Conservation (phyloP, 208 protist genomes). For the Lotmaria passim region DNA sequence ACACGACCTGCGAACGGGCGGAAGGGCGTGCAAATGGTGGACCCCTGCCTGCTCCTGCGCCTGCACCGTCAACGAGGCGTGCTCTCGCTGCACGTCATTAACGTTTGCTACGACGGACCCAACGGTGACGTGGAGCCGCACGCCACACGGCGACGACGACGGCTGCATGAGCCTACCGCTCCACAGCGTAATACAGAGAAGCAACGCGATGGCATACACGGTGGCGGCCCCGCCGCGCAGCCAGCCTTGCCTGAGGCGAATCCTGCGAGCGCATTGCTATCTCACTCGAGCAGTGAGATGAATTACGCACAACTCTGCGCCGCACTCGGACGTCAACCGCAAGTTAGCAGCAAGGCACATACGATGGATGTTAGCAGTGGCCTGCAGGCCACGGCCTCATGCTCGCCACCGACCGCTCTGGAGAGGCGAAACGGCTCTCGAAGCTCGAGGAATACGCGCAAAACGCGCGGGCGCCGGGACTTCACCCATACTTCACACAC, state of each 20-base stretch:
- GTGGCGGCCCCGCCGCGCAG: too few relatives aligned
- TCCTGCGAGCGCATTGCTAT: neutral
- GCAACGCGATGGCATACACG: too few relatives aligned
- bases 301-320: neutral
- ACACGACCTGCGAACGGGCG: neutral
- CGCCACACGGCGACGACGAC: neutral
- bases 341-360: neutral
- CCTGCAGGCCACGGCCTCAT: neutral
- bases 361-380: neutral
- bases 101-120: constrained; percentile 1
- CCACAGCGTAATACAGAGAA: too few relatives aligned
- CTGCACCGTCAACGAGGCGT: constrained; percentile 7
- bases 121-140: neutral
- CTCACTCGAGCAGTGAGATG: neutral
- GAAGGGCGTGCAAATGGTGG: neutral
- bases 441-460: neutral
- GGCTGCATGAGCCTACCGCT: too few relatives aligned
- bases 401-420: too few relatives aligned
- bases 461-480: neutral
- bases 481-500: neutral
- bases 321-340: neutral
- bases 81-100: constrained; percentile 11
- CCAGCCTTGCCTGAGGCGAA: too few relatives aligned
- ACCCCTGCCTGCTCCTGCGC: constrained; percentile 1
- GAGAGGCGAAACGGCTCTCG: too few relatives aligned